Conservation (phyloP, 768 basidiomycete species). For the Mycena polygramma region DNA sequence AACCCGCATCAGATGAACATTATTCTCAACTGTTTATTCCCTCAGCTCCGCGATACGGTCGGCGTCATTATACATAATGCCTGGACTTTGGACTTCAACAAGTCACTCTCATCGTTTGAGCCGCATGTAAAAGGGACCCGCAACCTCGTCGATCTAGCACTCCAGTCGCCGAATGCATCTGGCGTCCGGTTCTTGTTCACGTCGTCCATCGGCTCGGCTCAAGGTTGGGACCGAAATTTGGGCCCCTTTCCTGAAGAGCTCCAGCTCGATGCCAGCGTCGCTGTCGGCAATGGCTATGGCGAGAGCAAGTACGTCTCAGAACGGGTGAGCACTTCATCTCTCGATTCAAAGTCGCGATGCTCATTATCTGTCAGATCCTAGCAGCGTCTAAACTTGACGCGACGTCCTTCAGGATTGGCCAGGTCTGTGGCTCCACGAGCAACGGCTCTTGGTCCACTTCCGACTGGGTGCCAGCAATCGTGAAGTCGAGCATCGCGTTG, state of each 20-base stretch:
- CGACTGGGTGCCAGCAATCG: slow-evolving; percentile 49
- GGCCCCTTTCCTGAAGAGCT: slow-evolving; percentile 53
- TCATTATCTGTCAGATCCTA: slow-evolving; percentile 45
- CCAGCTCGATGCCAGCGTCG: slow-evolving; percentile 43
- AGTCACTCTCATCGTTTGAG: slow-evolving; percentile 59
- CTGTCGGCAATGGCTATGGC: slow-evolving; percentile 47
- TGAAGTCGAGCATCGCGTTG: slow-evolving; percentile 41
- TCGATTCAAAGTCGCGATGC: too few relatives aligned
- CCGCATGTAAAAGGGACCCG: slow-evolving; percentile 56
- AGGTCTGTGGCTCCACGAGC: slow-evolving; percentile 37
- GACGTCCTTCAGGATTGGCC: slow-evolving; percentile 46
- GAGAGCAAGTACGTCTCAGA: slow-evolving; percentile 53
- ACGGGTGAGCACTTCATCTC: too few relatives aligned
- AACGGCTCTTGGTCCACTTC: slow-evolving; percentile 48
- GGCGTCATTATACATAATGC: slow-evolving; percentile 55
- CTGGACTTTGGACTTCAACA: slow-evolving; percentile 65
- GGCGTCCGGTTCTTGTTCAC: slow-evolving; percentile 51
- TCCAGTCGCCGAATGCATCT: slow-evolving; percentile 28
- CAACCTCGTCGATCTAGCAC: slow-evolving; percentile 57
- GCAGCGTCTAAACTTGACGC: slow-evolving; percentile 47
- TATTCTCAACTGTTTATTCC: background rate
- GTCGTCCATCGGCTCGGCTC: slow-evolving; percentile 50
- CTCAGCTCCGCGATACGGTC: slow-evolving; percentile 42
- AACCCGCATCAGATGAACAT: too few relatives aligned
- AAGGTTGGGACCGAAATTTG: slow-evolving; percentile 40